Base-by-base conservation (phyloP, 2,329 filamentous ascomycete genomes). In the Elsinoe fawcettii region DNA sequence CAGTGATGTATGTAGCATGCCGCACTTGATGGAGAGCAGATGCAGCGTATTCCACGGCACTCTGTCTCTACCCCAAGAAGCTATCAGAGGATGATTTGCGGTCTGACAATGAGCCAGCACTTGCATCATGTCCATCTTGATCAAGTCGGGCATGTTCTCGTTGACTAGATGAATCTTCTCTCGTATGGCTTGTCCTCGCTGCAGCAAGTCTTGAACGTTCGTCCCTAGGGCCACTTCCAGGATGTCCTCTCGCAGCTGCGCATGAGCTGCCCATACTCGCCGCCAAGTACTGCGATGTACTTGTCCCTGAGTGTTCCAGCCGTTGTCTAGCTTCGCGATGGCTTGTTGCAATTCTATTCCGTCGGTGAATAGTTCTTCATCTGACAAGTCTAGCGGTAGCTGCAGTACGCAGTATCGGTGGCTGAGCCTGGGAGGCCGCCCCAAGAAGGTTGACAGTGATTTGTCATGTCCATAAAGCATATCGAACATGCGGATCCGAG, bases 1-100 rank as follows among this genome's bases (percentile, higher is more conserved):
- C 58, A 85, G 83, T 2, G 80, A 70, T 37, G 83, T 83, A 41
- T 83, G 77, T 0, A 82, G 66, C 46, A 80, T 75, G 20, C 77
- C 74, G 2, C 82, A 70, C 2, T 72, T 71, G 1, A 80, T 66
- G 47, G 65, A 66, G 1, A 70, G 58, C 1, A 82, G 65, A 12
- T 79, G 72, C 1, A 77, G 69, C 4, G 71, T 69, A 54, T 77
- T 78, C 0, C 79, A 59, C 0, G 66, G 63, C 0, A 68, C 60
- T 0, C 70, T 37, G 20, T 25, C 39, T 9, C 44, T 30, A n/a
- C 58, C 36, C 46, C 34, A 58, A n/a, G 25, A 46, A 8, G 54
- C 54, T 22, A 56, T 56, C 3, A 56, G 14, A 12, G 54, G 41
- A 25, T 56, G 54, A 18, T 56, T 43, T 18, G 22, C n/a, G n/a